Base-by-base conservation (phyloP, 805 yeast species). In the Wickerhamiella galacta region DNA sequence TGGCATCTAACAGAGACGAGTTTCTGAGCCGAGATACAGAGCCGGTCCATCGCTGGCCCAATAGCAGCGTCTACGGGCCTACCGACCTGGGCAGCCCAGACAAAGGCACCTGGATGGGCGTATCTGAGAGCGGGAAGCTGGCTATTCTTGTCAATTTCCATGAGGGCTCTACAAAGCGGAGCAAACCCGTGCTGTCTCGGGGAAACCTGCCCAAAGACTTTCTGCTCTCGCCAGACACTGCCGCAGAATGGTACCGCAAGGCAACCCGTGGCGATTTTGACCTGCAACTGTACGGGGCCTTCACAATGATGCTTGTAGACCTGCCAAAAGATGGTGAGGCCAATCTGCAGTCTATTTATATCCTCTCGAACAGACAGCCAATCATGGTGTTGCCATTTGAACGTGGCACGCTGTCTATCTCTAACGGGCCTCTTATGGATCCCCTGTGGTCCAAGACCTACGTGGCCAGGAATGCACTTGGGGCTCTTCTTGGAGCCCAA, bases 21-120 rank as follows among this genome's bases (percentile, higher is more conserved):
- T 79, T 58, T 45, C 72, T 78, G 48, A 66, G 61, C 28, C 57
- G 98, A 31, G 72, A 75, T 2, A 87, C 96, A 0, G 63, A 66
- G 33, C 48, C 52, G n/a, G 75, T 87, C 24, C 45, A 49, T 33
- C 42, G 60, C 39, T 55, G 63, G 61, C 52, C 59, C 37, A 35
- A 54, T 38, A 54, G 58, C 31, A 51, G 47, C 8, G 55, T 76
- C 1, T 49, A 81, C 8, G 66, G 77, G 6, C 95, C 95, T 0
- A 55, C 64, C 24, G 95, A 87, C 51, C 51, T 78, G 44, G 81
- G 75, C 1, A 53, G 83, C 22, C 54, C 61, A 1, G 83, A 72
- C 35, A 80, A 70, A 40, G 95, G 98, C 1, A 80, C 95, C 0
- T 90, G 98, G 98, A 69, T 81, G 1, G 95, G 93, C 0, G 64